Base-by-base conservation (phyloP, 208 protist species). In the Phytomonas francai region DNA sequence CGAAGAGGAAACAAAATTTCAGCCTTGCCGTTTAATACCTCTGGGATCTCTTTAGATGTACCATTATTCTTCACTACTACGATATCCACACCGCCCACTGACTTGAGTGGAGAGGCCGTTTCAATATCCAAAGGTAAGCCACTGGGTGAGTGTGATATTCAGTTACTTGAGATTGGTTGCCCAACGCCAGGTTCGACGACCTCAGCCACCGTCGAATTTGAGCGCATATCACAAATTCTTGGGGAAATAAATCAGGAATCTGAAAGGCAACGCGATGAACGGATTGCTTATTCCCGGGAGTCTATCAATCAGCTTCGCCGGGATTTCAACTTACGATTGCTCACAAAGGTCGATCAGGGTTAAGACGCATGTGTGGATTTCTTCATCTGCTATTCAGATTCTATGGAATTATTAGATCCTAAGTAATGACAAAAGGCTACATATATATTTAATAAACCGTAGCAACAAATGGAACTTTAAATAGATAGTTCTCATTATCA, bases 161-260 rank as follows among this genome's bases (percentile, higher is more conserved):
- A 91, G 73, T 58, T 75, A 69, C 80, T 77, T 12, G 78, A 78
- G 33, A 83, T 89, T n/a, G 85, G 85, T 14, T 54, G 59, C 33
- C 84, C 84, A 25, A 71, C 72, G 11, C 62, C 68, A 5, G 67
- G 76, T 3, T 74, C 77, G 19, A 91, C 88, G 2, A 93, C 88
- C n/a, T 88, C 85, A 5, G 84, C 88, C 0, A 76, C 73, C 19
- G 32, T 91, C 8, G 84, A 91, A 51, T 30, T 79, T 28, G 71
- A 74, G 25, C 83, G 85, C 3, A 71, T 54, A 54, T 54, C 45
- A 3, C 45, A 19, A 25, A 54, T 54, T 54, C 45, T 54, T 54
- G 45, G 25, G 8, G 19, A 54, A 54, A 25, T 22, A 54, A 54
- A 25, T 25, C 45, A 54, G 2, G 19, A 54, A 4, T 54, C 19